Evolutionary conservation across 75 land plant genomes (phyloP).

Genomic region (Cunninghamia lanceolata): DNA sequence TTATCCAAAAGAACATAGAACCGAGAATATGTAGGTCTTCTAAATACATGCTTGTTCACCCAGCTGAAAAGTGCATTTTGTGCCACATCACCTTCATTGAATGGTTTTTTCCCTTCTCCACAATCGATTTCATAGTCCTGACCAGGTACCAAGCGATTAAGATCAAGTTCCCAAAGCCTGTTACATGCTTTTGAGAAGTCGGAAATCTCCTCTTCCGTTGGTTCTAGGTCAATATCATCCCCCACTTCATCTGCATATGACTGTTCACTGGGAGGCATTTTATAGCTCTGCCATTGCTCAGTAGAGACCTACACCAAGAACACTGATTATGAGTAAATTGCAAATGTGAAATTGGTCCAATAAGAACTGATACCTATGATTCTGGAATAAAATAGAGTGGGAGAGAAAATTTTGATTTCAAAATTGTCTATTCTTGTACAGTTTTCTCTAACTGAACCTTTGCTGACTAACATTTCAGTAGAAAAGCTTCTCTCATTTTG

Average conservation of each 20-base stretch:
- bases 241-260: conserved; percentile 52
- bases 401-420: not conserved
- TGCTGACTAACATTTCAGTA: not conserved
- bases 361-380: not conserved
- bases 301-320: conserved; percentile 24
- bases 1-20: conserved; percentile 88
- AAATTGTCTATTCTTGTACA: not conserved
- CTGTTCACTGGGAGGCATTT: conserved; percentile 58
- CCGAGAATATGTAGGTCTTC: conserved; percentile 73
- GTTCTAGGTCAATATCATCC: conserved; percentile 37
- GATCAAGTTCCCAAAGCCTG: conserved; percentile 89
- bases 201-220: conserved; percentile 66
- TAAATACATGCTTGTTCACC: conserved; percentile 61
- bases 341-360: not conserved
- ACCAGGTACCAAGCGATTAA: conserved; percentile 84
- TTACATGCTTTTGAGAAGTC: conserved; percentile 74
- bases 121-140: conserved; percentile 88
- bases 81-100: conserved; percentile 76
- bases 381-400: not conserved
- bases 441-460: not conserved
- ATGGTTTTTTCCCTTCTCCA: conserved; percentile 90
- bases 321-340: not conserved
- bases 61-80: conserved; percentile 56
- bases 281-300: conserved; percentile 54
- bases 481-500: not conserved